Evolutionary conservation across 1,284 basidiomycete species (phyloP).

Genomic region (Xanthoconium separans): DNA sequence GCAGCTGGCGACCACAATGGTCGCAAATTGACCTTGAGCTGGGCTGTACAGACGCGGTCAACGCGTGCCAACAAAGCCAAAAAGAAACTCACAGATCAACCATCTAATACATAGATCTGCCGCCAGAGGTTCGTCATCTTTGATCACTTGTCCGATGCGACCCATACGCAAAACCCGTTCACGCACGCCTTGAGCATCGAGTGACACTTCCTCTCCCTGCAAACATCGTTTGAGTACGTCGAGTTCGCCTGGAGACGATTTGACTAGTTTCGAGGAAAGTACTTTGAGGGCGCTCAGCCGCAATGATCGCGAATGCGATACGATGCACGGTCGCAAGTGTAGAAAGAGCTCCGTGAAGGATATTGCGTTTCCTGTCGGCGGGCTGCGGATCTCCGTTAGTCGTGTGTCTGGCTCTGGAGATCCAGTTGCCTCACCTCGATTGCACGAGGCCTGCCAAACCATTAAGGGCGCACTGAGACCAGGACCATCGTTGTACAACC

Average conservation of each 20-base stretch:
- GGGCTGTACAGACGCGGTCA: slow-evolving; percentile 46
- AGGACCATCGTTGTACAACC: slow-evolving; percentile 54
- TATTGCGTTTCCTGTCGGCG: slow-evolving; percentile 25
- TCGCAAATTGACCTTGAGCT: slow-evolving; percentile 88
- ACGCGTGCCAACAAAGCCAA: background rate
- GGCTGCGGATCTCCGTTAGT: slow-evolving; percentile 6
- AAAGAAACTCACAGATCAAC: slow-evolving; percentile 53
- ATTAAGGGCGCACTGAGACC: slow-evolving; percentile 55
- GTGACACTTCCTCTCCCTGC: slow-evolving; percentile 69
- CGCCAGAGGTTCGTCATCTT: slow-evolving; percentile 49
- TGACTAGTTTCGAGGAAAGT: slow-evolving; percentile 46
- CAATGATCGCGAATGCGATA: slow-evolving; percentile 59
- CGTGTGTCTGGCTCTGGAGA: background rate
- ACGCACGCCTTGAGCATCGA: slow-evolving; percentile 77
- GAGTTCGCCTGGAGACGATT: slow-evolving; percentile 42
- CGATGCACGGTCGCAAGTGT: slow-evolving; percentile 42
- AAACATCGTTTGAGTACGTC: slow-evolving; percentile 66
- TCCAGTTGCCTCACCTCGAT: slow-evolving; percentile 39
- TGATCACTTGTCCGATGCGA: slow-evolving; percentile 54
- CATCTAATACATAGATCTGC: slow-evolving; percentile 60
- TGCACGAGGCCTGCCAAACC: slow-evolving; percentile 52
- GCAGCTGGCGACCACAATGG: slow-evolving; percentile 87
- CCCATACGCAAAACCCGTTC: slow-evolving; percentile 78
- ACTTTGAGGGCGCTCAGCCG: slow-evolving; percentile 58
- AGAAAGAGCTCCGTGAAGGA: slow-evolving; percentile 49